Base-by-base conservation (phyloP, 176 grass and related monocot species). In the Pharus latifolius region DNA sequence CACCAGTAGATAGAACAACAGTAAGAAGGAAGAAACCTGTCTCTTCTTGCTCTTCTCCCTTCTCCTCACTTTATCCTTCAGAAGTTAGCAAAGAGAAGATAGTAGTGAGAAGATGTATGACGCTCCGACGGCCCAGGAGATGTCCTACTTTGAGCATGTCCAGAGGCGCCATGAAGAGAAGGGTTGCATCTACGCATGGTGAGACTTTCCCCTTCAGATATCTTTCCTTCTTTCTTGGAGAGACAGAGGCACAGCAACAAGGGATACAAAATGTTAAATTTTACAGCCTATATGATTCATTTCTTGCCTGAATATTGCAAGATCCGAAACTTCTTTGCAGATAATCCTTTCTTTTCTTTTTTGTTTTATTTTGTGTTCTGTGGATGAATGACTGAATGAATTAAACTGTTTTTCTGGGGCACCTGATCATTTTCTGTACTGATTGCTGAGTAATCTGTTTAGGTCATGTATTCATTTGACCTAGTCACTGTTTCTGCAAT, bases 111-210 rank as follows among this genome's bases (percentile, higher is more conserved):
- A 68, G 69, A 89, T 85, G 81, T 85, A 85, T 35, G 24, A 50
- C 72, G 56, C 77, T 46, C 81, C 87, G 1, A 59, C 15, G 34
- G 60, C 64, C 15, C 72, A 89, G 38, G 66, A 89, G 64, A 81
- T 89, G 87, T 80, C 80, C 67, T 89, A 85, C 60, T 44, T 63
- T 1, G 87, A 89, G 0, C 87, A 89, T 56, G 77, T 89, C 33
- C 76, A 89, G 77, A 81, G 74, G 66, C 87, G 87, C 72, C 87
- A 81, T 33, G 65, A 80, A 29, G 87, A 89, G 35, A 89, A 85
- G 74, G 87, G 87, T 46, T 89, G 87, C 58, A 30, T 89, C 77
- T 89, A 89, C 37, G 87, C 87, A 49, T 85, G 82, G 82, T 89
- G 56, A 80, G 49, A 14, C 15, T 14, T 60, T 55, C 0, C 19